Percentiles rank a stretch among this genome's conserved stretches.
These are phyloP conservation scores for Stephanocyclus meneghinianus DNA, from an alignment of 352 stramenopile genomes.

Conservation along the genomic window DNA sequence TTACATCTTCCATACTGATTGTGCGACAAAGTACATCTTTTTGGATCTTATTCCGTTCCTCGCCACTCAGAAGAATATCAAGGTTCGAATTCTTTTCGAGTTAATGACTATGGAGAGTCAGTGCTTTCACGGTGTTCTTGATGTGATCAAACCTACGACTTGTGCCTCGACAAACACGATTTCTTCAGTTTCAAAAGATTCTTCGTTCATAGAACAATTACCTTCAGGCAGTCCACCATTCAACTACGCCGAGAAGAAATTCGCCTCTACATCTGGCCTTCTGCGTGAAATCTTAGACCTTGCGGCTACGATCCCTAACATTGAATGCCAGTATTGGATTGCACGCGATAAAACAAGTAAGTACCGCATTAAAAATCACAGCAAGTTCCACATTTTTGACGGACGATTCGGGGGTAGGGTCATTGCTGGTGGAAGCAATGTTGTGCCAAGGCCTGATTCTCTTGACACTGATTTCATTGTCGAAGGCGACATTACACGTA, in stretches of 20 bases:
- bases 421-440: constrained; percentile 37
- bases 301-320: constrained; percentile 10
- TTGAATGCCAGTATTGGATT: constrained; percentile 35
- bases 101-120: constrained; percentile 38
- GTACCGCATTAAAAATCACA: constrained; percentile 50
- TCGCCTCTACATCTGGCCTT: constrained; percentile 3
- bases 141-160: background rate
- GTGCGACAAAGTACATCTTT: constrained; percentile 26
- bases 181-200: too few species aligned
- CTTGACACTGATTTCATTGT: constrained; percentile 41
- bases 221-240: constrained; percentile 21
- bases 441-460: constrained; percentile 16
- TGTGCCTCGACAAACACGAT: background rate
- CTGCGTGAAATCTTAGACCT: constrained; percentile 23
- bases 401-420: constrained; percentile 17
- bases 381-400: constrained; percentile 41
- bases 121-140: constrained; percentile 13
- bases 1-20: constrained; percentile 34
- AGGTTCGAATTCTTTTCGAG: constrained; percentile 39
- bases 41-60: constrained; percentile 24
- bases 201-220: constrained; percentile 27
- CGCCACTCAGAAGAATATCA: constrained; percentile 12
- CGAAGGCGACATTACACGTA: constrained; percentile 15
- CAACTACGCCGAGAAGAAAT: constrained; percentile 14
- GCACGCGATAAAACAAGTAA: constrained; percentile 26